phyloP scores from a whole-genome alignment of 2,329 filamentous ascomycete genomes.

The Botrytis paeoniae region DNA sequence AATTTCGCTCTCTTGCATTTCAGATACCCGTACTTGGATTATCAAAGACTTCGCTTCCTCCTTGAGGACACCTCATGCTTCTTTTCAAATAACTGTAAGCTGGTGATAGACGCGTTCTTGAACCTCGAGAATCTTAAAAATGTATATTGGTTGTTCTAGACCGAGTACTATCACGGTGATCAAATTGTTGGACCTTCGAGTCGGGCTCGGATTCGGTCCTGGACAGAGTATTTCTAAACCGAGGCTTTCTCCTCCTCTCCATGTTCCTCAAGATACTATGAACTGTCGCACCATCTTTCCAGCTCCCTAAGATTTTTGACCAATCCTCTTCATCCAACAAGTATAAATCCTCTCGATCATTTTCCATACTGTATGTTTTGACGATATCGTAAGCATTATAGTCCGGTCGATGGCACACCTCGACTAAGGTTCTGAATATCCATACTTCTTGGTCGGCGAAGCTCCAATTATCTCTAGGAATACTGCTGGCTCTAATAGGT shows the following conservation, averaged over 20 bases:
- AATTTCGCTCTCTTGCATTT: neutral
- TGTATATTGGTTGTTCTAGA: neutral
- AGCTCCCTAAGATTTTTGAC: neutral
- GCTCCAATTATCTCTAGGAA: neutral
- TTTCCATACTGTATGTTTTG: neutral
- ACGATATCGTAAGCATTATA: conserved; percentile 1
- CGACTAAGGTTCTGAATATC: neutral
- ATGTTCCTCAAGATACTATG: neutral
- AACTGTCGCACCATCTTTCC: neutral
- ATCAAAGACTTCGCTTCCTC: neutral
- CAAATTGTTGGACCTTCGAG: neutral
- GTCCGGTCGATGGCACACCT: neutral
- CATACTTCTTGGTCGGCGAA: neutral
- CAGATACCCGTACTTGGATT: neutral
- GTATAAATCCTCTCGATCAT: neutral
- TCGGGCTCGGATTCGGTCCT: neutral
- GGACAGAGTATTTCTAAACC: too few species aligned
- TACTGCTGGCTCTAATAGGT: neutral
- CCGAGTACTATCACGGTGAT: neutral
- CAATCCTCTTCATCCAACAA: neutral
- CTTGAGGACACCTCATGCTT: neutral
- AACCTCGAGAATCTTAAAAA: neutral
- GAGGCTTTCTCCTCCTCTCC: neutral
- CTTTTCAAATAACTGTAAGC: neutral
- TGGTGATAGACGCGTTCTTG: neutral